Evolutionary conservation across 257 asterid genomes (phyloP), one percentile per base, ranked within the genome.

Genomic region (Thymus mandschuricus): DNA sequence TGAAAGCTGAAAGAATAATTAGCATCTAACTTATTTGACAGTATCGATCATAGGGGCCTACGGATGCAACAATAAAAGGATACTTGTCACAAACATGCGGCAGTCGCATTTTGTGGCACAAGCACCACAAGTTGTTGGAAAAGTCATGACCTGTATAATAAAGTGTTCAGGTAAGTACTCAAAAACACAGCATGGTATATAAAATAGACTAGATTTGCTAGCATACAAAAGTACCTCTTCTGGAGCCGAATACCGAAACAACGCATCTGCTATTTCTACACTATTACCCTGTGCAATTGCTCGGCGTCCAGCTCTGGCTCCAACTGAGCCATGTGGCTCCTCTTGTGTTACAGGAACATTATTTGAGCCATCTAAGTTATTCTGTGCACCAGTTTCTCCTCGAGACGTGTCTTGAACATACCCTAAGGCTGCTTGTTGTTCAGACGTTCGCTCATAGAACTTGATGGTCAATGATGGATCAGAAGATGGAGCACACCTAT

Each of bases 201-300:
- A n/a, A 67, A 52, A 31, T 55, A 57, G 33, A 8, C 33, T 31
- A 51, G 70, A n/a, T 27, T 56, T 44, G 57, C 40, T 75, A 43
- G 8, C 13, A 12, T 33, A 44, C 11, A 59, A 59, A 76, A 21
- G 11, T 80, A 92, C 99, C 96, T 92, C 98, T 82, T 95, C 98
- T 38, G 99, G 99, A 5, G 98, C 84, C 66, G 99, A 88, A 82
- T 95, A 95, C 60, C 90, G 81, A 79, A 88, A 95, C 70, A 95
- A 86, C 29, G 96, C 96, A 48, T 89, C 96, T 13, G 96, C 89
- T 43, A 87, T 82, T 80, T 92, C 89, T 44, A 81, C 80, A 81
- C 90, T 87, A 78, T 83, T 92, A 72, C 96, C 92, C 90, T 92
- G 96, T 45, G 94, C 99, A 78, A 95, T 95, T 58, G 99, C 99